Base-by-base conservation (phyloP, 371 early-diverging fungal species). In the Umbelopsis sp. region DNA sequence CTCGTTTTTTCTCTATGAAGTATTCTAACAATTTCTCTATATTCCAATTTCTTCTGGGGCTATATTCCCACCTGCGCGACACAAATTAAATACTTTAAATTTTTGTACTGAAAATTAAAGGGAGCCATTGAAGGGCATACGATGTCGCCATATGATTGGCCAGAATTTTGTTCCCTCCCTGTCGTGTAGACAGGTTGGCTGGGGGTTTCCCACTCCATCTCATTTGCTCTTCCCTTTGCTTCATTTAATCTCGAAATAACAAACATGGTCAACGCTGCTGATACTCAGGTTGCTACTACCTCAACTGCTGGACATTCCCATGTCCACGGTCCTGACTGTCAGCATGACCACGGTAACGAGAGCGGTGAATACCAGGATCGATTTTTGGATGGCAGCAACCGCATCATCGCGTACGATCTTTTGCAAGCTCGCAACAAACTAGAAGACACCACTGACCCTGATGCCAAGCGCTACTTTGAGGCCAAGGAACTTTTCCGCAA, bases 401-500 rank as follows among this genome's bases (percentile, higher is more conserved):
- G 79, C 69, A 72, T 86, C 73, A 82, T 85, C 51, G 84, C 85
- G 66, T 89, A 84, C 72, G 90, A 89, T 75, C 78, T 89, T 35
- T 74, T 89, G 65, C 87, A 86, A 75, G 76, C 77, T 48, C 83
- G 84, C 45, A 83, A 82, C 70, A 87, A 82, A 67, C 70, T 79
- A 63, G 78, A 77, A 65, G 84, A 87, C 72, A 86, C 85, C 20
- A 75, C 76, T 37, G 88, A 89, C 72, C 90, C 90, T 66, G 81
- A 83, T 69, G 88, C 85, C 66, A 76, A 84, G 74, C 63, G 67
- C 66, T 89, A 89, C 75, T 77, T 79, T 46, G 77, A 85, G 57
- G 86, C 90, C 69, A 89, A 88, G 74, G 79, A 81, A 67, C 62
- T 83, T 53, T 89, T 86, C 74, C 78, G 73, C 64, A 82, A 86